phyloP scores from a whole-genome alignment of 129 eudicot genomes.

The Helichrysum umbraculigerum region DNA sequence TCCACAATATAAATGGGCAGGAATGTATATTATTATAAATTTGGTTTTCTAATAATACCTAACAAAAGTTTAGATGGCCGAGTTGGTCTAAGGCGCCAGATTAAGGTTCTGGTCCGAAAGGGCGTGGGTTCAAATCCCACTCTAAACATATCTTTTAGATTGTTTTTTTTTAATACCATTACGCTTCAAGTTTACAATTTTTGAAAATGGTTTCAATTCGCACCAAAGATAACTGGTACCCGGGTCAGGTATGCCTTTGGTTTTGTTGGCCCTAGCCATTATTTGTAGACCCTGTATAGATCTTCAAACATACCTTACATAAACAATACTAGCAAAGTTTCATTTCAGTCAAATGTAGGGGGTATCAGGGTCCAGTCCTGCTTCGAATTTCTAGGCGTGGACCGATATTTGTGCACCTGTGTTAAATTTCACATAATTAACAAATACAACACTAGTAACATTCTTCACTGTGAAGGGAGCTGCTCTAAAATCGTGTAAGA shows the following conservation, averaged over 20 bases:
- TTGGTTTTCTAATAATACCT: too few relatives aligned
- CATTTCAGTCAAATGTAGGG: not conserved
- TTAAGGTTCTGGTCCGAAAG: constrained; percentile 99
- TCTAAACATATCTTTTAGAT: constrained; percentile 43
- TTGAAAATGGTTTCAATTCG: not conserved
- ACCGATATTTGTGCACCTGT: not conserved
- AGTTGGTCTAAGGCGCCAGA: constrained; percentile 99
- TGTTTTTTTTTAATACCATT: not conserved
- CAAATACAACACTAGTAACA: constrained; percentile 8
- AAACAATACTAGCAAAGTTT: not conserved
- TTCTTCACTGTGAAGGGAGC: not conserved
- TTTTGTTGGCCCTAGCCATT: too few relatives aligned
- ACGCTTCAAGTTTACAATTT: not conserved
- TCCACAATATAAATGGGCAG: not conserved
- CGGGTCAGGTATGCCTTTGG: too few relatives aligned
- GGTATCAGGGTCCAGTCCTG: not conserved
- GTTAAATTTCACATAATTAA: not conserved
- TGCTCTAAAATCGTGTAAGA: constrained; percentile 11
- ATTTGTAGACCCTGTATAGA: not conserved
- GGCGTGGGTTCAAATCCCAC: constrained; percentile 99
- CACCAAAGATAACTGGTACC: not conserved
- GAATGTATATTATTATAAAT: too few relatives aligned
- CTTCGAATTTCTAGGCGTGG: not conserved
- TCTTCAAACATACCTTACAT: too few relatives aligned
- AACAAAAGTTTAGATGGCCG: constrained; percentile 69